Base-by-base conservation (phyloP, 345 rosid species). In the Melastoma malabathricum region DNA sequence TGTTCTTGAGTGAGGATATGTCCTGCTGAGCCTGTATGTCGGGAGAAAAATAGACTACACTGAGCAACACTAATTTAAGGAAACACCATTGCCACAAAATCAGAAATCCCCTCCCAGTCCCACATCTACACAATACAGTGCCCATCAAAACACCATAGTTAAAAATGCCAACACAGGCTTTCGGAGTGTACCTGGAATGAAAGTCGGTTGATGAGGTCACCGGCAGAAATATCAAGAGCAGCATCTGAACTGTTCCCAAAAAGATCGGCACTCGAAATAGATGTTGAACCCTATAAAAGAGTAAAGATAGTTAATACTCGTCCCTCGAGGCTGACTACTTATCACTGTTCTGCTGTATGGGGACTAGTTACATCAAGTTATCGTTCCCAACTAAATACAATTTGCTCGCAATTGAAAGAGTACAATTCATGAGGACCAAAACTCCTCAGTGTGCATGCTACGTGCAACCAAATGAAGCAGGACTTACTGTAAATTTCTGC, bases 201-300 rank as follows among this genome's bases (percentile, higher is more conserved):
- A 17, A 92, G 65, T 34, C 89, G 70, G 47, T 77, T 87, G 54
- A 92, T 82, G 47, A 92, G 81, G 60, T 92, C 98, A 50, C 96
- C 73, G 1, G 96, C 88, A 54, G 89, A 71, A 56, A 82, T 65
- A 58, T 90, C 96, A 18, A 78, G 20, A 18, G 82, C 48, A 44
- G 79, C 43, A 53, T 85, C 92, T 13, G 55, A 10, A 18, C 46
- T 54, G 2, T 74, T 56, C 44, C 99, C 99, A 56, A 88, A 93
- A 53, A 85, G 84, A 73, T 88, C 99, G 56, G 96, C 89, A 62
- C 97, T 88, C 49, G 99, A 93, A 47, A 93, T 93, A 23, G 99
- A 82, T 7, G 96, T 13, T 18, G 97, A 93, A 60, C 92, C 74
- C 99, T 93, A 69, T 3, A 63, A 27, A 15, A 50, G 46, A 41